Evolutionary conservation across 495 filamentous ascomycete genomes (phyloP).

Genomic region (Pyrenula aspistea): DNA sequence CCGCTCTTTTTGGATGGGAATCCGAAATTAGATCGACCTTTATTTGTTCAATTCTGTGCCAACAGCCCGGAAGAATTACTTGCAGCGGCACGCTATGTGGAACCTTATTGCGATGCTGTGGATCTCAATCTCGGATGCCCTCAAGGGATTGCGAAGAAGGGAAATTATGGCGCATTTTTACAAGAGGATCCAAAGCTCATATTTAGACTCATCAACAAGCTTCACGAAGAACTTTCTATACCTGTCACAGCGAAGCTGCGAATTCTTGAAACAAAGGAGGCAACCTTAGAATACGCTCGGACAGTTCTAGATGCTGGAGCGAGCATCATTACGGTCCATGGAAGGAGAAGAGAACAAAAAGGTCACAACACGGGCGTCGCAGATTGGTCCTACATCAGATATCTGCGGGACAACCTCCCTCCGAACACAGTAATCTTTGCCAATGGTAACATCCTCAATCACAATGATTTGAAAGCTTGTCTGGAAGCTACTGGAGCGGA

Average conservation of each 20-base stretch:
- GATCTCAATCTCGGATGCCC: constrained; percentile 98
- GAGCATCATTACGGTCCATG: constrained; percentile 87
- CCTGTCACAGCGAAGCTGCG: constrained; percentile 94
- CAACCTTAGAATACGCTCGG: constrained; percentile 77
- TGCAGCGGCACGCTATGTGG: constrained; percentile 59
- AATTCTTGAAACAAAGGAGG: constrained; percentile 75
- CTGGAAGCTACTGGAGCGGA: constrained; percentile 79
- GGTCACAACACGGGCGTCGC: constrained; percentile 91
- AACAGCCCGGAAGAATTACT: constrained; percentile 74
- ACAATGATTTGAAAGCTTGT: constrained; percentile 69
- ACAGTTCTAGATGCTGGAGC: constrained; percentile 83
- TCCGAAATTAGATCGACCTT: constrained; percentile 65
- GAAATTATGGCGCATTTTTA: constrained; percentile 86
- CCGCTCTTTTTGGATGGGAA: constrained; percentile 68
- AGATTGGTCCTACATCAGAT: constrained; percentile 77
- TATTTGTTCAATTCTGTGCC: constrained; percentile 94
- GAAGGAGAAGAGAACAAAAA: constrained; percentile 80
- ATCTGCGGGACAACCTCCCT: constrained; percentile 73
- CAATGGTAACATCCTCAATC: constrained; percentile 84
- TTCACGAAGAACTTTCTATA: constrained; percentile 58
- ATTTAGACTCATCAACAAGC: constrained; percentile 59
- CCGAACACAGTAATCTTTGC: constrained; percentile 86
- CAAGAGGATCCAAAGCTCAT: constrained; percentile 88
- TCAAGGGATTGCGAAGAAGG: constrained; percentile 83
- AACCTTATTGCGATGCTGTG: constrained; percentile 83